These are phyloP conservation scores for Sporothrix globosa DNA, from an alignment of 2,329 filamentous ascomycete species.

Conservation along the genomic window DNA sequence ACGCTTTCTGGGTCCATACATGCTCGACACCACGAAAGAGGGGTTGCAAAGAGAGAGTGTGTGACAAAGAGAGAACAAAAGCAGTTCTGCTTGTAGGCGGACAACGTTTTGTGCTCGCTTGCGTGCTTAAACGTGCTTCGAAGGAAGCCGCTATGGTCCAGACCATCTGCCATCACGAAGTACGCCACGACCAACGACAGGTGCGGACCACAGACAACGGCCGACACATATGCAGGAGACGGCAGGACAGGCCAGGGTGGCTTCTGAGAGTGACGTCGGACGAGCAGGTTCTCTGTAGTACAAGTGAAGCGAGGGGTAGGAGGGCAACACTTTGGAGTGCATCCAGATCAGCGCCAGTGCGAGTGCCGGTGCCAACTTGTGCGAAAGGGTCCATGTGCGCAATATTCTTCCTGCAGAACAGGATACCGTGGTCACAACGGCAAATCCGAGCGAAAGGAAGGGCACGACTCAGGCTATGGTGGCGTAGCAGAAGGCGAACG, in stretches of 20 bases:
- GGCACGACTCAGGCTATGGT: too few species aligned
- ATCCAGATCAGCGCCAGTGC: too few species aligned
- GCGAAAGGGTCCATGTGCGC: constrained; percentile 1
- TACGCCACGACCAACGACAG: background rate
- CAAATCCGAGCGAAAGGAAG: background rate
- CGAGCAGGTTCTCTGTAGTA: constrained; percentile 8
- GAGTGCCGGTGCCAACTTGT: background rate
- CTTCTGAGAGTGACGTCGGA: background rate
- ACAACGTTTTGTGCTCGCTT: too few species aligned
- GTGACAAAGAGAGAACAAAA: too few species aligned
- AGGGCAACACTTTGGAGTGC: background rate
- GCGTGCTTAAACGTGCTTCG: too few species aligned
- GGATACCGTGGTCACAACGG: background rate
- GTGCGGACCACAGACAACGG: background rate
- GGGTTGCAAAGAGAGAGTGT: too few species aligned
- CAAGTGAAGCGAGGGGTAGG: background rate
- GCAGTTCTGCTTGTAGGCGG: too few species aligned
- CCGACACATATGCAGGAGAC: background rate
- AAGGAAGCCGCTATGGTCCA: background rate
- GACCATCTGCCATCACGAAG: background rate
- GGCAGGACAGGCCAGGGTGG: background rate
- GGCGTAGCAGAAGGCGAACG: background rate
- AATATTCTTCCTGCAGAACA: background rate
- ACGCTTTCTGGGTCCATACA: too few species aligned
- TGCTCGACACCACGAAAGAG: too few species aligned